Conservation (phyloP, 306 rosid species). For the Cucurbita moschata region DNA sequence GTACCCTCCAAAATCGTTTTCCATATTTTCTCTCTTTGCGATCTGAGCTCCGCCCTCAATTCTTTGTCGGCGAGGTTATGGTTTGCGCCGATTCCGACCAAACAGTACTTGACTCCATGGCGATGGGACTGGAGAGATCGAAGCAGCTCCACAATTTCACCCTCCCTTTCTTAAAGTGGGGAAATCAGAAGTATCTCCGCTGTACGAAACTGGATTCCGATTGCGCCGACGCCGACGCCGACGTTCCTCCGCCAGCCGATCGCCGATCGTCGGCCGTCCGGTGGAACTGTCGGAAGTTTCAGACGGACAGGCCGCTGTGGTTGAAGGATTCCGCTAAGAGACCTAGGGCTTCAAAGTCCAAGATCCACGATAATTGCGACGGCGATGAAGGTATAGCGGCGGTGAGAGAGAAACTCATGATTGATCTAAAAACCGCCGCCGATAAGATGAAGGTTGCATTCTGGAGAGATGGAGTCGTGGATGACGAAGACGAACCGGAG, state of each 20-base stretch:
- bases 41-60: slow-evolving; percentile 13
- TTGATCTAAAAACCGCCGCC: slow-evolving; percentile 68
- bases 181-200: slow-evolving; percentile 61
- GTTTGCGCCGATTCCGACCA: slow-evolving; percentile 27
- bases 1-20: slow-evolving; percentile 1
- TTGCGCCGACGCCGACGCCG: neutral
- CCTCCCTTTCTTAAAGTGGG: slow-evolving; percentile 75
- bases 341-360: slow-evolving; percentile 11
- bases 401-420: slow-evolving; percentile 63
- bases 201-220: slow-evolving; percentile 42
- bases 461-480: slow-evolving; percentile 28
- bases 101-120: slow-evolving; percentile 29
- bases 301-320: slow-evolving; percentile 1
- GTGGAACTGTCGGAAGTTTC: slow-evolving; percentile 9
- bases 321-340: slow-evolving; percentile 18
- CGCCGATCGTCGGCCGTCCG: slow-evolving; percentile 26
- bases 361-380: slow-evolving; percentile 16
- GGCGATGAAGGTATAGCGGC: slow-evolving; percentile 66
- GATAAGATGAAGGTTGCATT: slow-evolving; percentile 52
- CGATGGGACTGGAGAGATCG: slow-evolving; percentile 53
- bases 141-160: slow-evolving; percentile 83
- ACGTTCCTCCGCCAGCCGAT: slow-evolving; percentile 11
- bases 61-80: slow-evolving; percentile 21
- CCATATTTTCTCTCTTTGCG: neutral
- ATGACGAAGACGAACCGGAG: slow-evolving; percentile 6